Conservation (phyloP, 257 asterid species). For the Vinca minor region DNA sequence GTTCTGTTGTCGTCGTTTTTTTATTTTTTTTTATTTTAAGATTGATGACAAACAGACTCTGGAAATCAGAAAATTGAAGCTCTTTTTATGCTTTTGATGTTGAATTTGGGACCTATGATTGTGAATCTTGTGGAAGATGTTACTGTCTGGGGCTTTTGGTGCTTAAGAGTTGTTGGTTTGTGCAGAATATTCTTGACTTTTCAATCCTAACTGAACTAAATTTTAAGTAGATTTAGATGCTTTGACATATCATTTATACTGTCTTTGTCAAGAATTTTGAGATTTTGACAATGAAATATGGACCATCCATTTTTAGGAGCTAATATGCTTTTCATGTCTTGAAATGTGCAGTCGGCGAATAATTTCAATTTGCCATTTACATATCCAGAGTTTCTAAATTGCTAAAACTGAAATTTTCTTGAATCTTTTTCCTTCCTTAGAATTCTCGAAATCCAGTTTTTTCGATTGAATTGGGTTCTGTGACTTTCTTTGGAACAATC, state of each 20-base stretch:
- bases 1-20: not conserved
- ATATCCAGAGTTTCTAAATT: too few relatives aligned
- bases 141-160: not conserved
- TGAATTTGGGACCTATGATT: too few relatives aligned
- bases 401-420: not conserved
- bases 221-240: not conserved
- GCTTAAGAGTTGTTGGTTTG: not conserved
- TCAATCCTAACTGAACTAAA: constrained; percentile 1
- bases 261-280: constrained; percentile 1
- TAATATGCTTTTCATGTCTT: not conserved
- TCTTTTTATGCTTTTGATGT: too few relatives aligned
- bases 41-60: too few relatives aligned
- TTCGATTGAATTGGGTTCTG: not conserved
- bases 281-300: constrained; percentile 2
- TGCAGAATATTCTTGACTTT: constrained; percentile 9
- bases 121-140: not conserved
- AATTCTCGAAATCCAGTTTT: not conserved
- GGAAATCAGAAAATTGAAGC: not conserved
- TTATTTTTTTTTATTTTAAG: not conserved
- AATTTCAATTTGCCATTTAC: too few relatives aligned
- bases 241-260: not conserved
- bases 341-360: not conserved
- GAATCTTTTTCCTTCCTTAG: not conserved
- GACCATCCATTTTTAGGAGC: not conserved
- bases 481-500: not conserved